A percentile compares a stretch with the other conserved stretches of the same genome.
Conservation (phyloP, 768 basidiomycete species). For the Termitomyces titanicus region DNA sequence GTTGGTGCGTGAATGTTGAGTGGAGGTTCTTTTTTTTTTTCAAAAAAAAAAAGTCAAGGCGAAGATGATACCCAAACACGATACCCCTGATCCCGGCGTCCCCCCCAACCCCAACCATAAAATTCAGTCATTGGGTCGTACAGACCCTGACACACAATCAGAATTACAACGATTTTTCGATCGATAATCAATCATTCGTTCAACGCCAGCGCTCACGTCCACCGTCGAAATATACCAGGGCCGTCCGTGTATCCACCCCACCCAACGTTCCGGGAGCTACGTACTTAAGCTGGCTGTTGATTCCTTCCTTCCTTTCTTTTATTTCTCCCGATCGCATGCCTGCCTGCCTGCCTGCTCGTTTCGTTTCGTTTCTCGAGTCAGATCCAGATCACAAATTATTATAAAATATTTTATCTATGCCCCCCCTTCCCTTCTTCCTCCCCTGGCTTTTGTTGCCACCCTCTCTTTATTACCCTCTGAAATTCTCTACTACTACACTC, state of each 20-base stretch:
- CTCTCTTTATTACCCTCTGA: conserved; percentile 32
- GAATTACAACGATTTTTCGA: too few species aligned
- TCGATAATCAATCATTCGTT: too few species aligned
- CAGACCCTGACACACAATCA: too few species aligned
- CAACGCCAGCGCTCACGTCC: too few species aligned
- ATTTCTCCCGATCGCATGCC: too few species aligned
- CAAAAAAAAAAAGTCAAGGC: conserved; percentile 24
- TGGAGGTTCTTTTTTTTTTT: too few species aligned
- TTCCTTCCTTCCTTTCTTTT: background rate
- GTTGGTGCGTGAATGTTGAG: conserved; percentile 14
- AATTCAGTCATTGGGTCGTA: too few species aligned
- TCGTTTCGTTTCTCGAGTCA: conserved; percentile 59
- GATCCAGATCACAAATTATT: background rate
- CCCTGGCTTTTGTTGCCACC: conserved; percentile 16
- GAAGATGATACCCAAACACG: conserved; percentile 13
- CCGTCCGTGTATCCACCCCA: background rate
- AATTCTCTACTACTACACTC: too few species aligned
- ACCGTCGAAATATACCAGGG: too few species aligned
- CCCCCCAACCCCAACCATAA: background rate
- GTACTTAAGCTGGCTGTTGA: conserved; percentile 37
- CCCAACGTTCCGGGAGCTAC: too few species aligned
- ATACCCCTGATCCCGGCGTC: background rate
- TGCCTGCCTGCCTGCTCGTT: conserved; percentile 14
- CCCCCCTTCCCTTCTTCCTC: conserved; percentile 15
- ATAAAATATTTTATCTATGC: conserved; percentile 27